Evolutionary conservation across 441 rosid genomes (phyloP), one percentile per base, ranked within the genome.

Genomic region (Viola pubescens): DNA sequence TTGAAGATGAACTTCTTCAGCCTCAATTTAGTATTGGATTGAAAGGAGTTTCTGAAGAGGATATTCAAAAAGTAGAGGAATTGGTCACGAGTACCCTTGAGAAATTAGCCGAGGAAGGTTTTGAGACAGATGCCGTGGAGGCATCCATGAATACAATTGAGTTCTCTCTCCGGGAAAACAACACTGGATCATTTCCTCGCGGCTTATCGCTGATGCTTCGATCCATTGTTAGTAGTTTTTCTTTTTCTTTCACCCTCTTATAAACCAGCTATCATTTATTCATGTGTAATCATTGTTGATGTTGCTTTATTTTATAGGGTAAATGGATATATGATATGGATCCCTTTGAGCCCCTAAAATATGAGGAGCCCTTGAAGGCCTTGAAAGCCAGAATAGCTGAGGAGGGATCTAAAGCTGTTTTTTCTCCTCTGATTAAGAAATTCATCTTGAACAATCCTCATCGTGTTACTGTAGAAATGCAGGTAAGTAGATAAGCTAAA

Each of bases 81-180:
- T 70, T 92, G 62, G 65, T 89, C 69, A 81, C 87, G 75, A 64
- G 51, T 70, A 85, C 94, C 3, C 83, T 87, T 49, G 75, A 62
- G 70, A 87, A 81, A 65, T 72, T 89, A 73, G 83, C 80, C 45
- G 94, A 81, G 47, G 96, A 89, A 67, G 97, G 98, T 63, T 89
- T 92, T 78, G 98, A 89, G 45, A 47, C 70, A 12, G 86, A 84
- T 64, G 89, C 94, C 62, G 87, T 92, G 53, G 97, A 92, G 72
- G 98, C 97, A 77, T 92, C 97, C 65, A 87, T 92, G 95, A 92
- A 92, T 74, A 89, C 96, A 37, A 89, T 89, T 64, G 97, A 92
- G 77, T 87, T 92, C 73, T 85, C 97, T 72, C 88, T 89, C 41
- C 77, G 98, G 70, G 98, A 92, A 72, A 89, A 89, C 72, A 89